Evolutionary conservation across 2,329 filamentous ascomycete genomes (phyloP), one percentile per base, ranked within the genome.

Genomic region (Aureobasidium sp.): DNA sequence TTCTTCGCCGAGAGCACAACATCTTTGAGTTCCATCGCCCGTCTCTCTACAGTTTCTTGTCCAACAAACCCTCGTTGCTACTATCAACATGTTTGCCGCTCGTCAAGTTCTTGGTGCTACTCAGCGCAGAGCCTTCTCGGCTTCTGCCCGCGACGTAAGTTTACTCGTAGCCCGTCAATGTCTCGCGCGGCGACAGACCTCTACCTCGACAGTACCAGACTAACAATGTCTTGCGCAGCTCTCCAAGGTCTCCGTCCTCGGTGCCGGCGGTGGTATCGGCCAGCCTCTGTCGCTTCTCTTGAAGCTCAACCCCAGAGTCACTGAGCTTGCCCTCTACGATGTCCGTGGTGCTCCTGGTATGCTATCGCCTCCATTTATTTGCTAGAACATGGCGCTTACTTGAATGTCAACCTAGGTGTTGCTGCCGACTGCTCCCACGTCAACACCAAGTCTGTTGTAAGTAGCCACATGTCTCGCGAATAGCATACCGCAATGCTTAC

Each of bases 391-490:
- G 9, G 34, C 46, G 46, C 57, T 60, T 6, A 60, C n/a, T 3
- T 23, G 27, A 48, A n/a, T 42, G 55, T 48, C 55, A 58, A 34
- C 51, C 17, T 20, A 94, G 93, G 93, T 88, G 94, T 99, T 79
- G 94, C 93, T 72, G 94, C 94, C 77, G 94, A 99, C 80, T 87
- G 99, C 79, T 90, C 89, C 75, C 94, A 99, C 84, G 91, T 99
- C 86, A 97, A 97, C 88, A 97, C 93, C 80, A 95, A 96, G 87
- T 93, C 89, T 82, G 87, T 79, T 71, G 79, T 81, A 77, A 63
- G 76, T 64, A 55, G 34, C 41, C 29, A 9, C 44, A 15, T 5
- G 17, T 26, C 26, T 44, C 23, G 52, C 27, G 20, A 1, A 15
- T 37, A 15, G 41, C 36, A 60, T 42, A 46, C 7, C 12, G 17